phyloP scores from a whole-genome alignment of 805 yeast genomes.

The Candida manassasensis region DNA sequence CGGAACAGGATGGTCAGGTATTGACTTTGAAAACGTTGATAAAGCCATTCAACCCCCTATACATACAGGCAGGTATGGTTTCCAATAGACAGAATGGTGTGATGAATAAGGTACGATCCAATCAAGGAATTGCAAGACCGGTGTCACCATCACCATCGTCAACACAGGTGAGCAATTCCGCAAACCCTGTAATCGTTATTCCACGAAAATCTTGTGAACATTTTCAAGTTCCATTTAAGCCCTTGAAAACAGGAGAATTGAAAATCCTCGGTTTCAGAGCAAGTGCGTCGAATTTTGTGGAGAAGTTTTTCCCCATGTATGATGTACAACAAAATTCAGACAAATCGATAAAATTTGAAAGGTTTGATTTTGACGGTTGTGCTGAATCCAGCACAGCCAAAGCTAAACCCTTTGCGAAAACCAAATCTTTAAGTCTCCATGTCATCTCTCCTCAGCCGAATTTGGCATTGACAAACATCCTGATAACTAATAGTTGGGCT shows the following conservation, averaged over 20 bases:
- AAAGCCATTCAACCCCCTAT: constrained; percentile 5
- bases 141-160: background rate
- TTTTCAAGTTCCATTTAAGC: constrained; percentile 44
- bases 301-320: constrained; percentile 41
- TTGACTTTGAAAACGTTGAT: constrained; percentile 21
- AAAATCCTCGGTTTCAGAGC: constrained; percentile 49
- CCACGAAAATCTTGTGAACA: constrained; percentile 26
- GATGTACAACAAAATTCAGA: constrained; percentile 20
- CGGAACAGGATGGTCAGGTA: constrained; percentile 23
- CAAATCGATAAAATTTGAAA: background rate
- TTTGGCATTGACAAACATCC: constrained; percentile 46
- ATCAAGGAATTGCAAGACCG: background rate
- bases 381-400: too few species aligned
- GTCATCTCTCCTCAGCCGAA: constrained; percentile 55
- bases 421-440: constrained; percentile 20
- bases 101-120: constrained; percentile 2
- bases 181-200: constrained; percentile 13
- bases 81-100: background rate
- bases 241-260: constrained; percentile 46
- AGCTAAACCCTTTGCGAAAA: constrained; percentile 10
- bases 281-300: constrained; percentile 45
- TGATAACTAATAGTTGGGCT: constrained; percentile 59
- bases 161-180: background rate
- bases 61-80: background rate
- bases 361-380: too few species aligned